These are phyloP conservation scores for Trichoderma sp. DNA, from an alignment of 2,329 filamentous ascomycete genomes.

Conservation along the genomic window DNA sequence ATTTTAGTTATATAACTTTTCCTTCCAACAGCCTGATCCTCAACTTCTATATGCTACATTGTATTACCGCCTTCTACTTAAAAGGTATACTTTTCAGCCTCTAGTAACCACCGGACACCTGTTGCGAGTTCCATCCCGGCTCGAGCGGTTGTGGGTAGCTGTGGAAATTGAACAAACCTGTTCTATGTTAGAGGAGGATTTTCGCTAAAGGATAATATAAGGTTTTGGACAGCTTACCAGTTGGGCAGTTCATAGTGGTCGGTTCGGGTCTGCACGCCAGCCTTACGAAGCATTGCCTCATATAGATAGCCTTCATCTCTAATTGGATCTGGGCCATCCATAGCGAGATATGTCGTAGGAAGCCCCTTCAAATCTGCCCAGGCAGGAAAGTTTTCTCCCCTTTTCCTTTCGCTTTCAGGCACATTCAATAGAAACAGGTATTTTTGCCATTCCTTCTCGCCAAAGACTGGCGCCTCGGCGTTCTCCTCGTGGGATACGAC, in stretches of 20 bases:
- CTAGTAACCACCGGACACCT: neutral
- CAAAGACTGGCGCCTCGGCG: neutral
- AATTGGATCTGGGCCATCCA: conserved; percentile 5
- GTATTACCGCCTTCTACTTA: neutral
- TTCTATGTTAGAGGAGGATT: neutral
- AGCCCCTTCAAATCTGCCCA: neutral
- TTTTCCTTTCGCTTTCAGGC: neutral
- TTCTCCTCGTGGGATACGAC: neutral
- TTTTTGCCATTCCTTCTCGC: neutral
- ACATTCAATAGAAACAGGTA: neutral
- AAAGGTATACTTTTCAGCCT: neutral
- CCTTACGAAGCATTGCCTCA: neutral
- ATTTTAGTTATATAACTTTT: neutral
- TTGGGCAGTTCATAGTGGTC: neutral
- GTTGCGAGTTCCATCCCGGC: neutral
- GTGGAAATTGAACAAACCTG: neutral
- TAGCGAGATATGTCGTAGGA: conserved; percentile 1
- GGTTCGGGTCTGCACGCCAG: neutral
- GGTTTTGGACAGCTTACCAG: neutral
- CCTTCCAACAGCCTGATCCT: neutral
- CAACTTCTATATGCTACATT: neutral
- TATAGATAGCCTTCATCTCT: conserved; percentile 3
- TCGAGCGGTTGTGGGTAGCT: neutral
- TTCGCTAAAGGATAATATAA: neutral
- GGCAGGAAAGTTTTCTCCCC: neutral